These are phyloP conservation scores for Sporobolomyces roseus DNA, from an alignment of 768 basidiomycete genomes.

Conservation along the genomic window DNA sequence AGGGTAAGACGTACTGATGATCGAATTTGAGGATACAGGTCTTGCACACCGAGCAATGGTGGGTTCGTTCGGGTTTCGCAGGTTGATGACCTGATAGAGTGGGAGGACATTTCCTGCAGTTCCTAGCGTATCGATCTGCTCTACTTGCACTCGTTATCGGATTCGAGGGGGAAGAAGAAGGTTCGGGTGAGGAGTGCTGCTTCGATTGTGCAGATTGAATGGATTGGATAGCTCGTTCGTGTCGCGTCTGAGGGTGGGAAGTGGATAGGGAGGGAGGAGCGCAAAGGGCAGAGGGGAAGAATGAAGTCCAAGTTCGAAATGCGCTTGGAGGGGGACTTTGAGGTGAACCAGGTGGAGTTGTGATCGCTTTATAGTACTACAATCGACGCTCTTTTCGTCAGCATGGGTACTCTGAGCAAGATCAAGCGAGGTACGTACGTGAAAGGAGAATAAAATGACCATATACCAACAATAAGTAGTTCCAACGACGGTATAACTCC, in stretches of 20 bases:
- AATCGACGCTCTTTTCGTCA: not conserved
- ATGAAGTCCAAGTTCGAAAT: conserved; percentile 13
- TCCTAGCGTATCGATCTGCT: conserved; percentile 6
- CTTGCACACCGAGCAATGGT: conserved; percentile 44
- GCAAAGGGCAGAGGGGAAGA: conserved; percentile 15
- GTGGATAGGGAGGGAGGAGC: not conserved
- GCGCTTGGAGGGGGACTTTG: conserved; percentile 29
- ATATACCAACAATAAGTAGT: conserved; percentile 29
- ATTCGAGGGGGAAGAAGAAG: not conserved
- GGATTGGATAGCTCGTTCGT: not conserved
- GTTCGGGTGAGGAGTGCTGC: not conserved
- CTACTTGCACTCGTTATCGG: no score
- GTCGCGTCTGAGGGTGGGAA: not conserved
- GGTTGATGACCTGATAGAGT: not conserved
- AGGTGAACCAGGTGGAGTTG: conserved; percentile 72
- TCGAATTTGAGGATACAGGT: conserved; percentile 44
- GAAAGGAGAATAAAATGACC: conserved; percentile 39
- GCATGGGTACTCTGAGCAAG: not conserved
- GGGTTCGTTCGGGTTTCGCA: conserved; percentile 44
- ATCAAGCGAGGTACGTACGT: conserved; percentile 21
- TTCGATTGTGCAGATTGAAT: conserved; percentile 22
- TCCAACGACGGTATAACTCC: conserved; percentile 14
- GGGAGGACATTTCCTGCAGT: conserved; percentile 41
- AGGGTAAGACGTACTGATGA: conserved; percentile 35
- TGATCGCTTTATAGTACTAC: conserved; percentile 75